Percentiles rank a stretch among this genome's conserved stretches.
These are phyloP conservation scores for Circinella umbellata DNA, from an alignment of 371 early-diverging fungal species.

Conservation along the genomic window DNA sequence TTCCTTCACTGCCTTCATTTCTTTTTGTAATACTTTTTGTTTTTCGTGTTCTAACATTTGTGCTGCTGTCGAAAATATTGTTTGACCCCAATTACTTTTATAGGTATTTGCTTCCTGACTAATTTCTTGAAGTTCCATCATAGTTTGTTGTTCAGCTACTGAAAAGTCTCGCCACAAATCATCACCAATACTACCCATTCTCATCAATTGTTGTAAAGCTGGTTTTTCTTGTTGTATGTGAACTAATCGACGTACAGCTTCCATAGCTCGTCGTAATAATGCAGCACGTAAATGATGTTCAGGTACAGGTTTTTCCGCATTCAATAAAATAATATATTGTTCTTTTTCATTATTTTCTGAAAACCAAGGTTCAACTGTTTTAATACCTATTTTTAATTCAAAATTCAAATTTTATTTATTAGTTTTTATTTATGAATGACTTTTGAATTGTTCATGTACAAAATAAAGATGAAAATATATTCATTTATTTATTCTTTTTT, in stretches of 20 bases:
- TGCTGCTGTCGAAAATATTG: slow-evolving; percentile 84
- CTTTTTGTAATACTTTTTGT: slow-evolving; percentile 50
- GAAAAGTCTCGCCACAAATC: slow-evolving; percentile 83
- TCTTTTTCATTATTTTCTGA: slow-evolving; percentile 67
- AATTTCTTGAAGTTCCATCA: slow-evolving; percentile 83
- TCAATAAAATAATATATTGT: slow-evolving; percentile 71
- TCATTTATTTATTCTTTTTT: no score
- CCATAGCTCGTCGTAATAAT: slow-evolving; percentile 84
- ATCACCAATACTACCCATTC: slow-evolving; percentile 86
- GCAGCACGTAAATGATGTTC: slow-evolving; percentile 76
- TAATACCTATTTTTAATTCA: slow-evolving; percentile 11
- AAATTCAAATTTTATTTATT: background rate
- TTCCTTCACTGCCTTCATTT: slow-evolving; percentile 54
- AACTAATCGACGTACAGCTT: slow-evolving; percentile 76
- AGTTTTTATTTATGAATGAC: no score
- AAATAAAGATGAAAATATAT: background rate
- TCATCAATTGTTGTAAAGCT: slow-evolving; percentile 76
- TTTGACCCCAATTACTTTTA: slow-evolving; percentile 85
- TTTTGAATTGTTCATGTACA: background rate
- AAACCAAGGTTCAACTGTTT: slow-evolving; percentile 74
- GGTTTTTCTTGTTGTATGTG: slow-evolving; percentile 85
- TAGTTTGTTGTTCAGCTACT: slow-evolving; percentile 82
- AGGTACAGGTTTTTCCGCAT: slow-evolving; percentile 62
- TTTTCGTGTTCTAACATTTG: slow-evolving; percentile 74
- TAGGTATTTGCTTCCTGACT: slow-evolving; percentile 83